phyloP scores from a whole-genome alignment of 495 filamentous ascomycete species.

The Penicillium cinerascens region DNA sequence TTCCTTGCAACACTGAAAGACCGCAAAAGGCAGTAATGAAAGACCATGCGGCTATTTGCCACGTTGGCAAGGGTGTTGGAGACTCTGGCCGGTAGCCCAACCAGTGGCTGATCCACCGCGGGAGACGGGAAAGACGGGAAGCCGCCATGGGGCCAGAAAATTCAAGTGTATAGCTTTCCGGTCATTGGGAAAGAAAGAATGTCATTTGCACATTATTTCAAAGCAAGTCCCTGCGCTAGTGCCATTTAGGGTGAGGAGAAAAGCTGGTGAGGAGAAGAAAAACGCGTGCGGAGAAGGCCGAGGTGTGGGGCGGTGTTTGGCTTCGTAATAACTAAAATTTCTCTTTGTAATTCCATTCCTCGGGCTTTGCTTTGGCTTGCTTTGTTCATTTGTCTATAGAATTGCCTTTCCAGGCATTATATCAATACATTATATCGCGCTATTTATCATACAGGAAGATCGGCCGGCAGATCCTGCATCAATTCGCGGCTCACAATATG shows the following conservation, averaged over 20 bases:
- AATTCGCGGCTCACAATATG: conserved; percentile 34
- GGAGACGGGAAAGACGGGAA: conserved; percentile 30
- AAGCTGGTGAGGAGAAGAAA: conserved; percentile 15
- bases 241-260: conserved; percentile 12
- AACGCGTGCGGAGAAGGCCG: conserved; percentile 16
- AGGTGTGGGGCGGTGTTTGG: not conserved
- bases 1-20: conserved; percentile 28
- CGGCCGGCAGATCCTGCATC: conserved; percentile 9
- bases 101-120: conserved; percentile 35
- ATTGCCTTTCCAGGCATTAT: not conserved
- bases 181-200: not conserved
- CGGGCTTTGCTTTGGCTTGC: not conserved
- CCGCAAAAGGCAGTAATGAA: conserved; percentile 36
- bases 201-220: not conserved
- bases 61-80: conserved; percentile 23
- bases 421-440: not conserved
- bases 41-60: conserved; percentile 29
- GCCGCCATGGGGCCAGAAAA: conserved; percentile 8
- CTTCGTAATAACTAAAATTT: not conserved
- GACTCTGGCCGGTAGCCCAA: conserved; percentile 32
- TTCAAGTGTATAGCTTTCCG: not conserved
- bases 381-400: not conserved
- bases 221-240: conserved; percentile 4
- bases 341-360: not conserved
- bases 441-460: conserved; percentile 7